These are phyloP conservation scores for Astraeus odoratus DNA, from an alignment of 768 basidiomycete species.

Conservation along the genomic window DNA sequence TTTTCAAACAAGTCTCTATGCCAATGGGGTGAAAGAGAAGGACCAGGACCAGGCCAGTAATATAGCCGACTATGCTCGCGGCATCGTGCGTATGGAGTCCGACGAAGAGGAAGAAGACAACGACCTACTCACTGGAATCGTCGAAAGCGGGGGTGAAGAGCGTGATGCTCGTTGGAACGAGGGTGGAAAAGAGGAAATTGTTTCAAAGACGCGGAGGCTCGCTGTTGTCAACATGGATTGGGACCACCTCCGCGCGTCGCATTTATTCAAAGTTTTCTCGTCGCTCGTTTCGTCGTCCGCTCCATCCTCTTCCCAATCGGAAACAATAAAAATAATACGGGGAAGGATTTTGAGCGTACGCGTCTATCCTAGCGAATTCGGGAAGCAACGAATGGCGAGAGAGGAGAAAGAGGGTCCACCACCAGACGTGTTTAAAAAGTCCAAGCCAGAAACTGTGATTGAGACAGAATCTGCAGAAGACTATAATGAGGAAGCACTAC, in stretches of 20 bases:
- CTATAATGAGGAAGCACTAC: conserved; percentile 80
- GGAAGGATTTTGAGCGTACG: conserved; percentile 16
- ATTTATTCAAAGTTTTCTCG: conserved; percentile 88
- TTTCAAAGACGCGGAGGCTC: conserved; percentile 55
- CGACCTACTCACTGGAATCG: conserved; percentile 18
- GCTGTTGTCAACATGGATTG: conserved; percentile 97
- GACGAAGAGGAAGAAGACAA: conserved; percentile 54
- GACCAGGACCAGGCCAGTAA: conserved; percentile 14
- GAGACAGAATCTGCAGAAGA: conserved; percentile 67
- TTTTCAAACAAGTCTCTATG: conserved; percentile 71
- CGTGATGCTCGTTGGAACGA: conserved; percentile 39
- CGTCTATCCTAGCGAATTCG: conserved; percentile 11
- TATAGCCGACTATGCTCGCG: conserved; percentile 81
- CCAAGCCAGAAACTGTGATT: conserved; percentile 42
- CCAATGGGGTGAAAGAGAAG: conserved; percentile 24
- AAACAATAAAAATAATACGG: neutral
- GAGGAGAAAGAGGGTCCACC: conserved; percentile 94
- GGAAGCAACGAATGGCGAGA: conserved; percentile 8
- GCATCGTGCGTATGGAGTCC: conserved; percentile 80
- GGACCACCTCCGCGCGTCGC: conserved; percentile 88
- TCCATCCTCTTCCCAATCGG: conserved; percentile 28
- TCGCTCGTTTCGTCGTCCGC: conserved; percentile 69
- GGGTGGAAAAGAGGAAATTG: conserved; percentile 26
- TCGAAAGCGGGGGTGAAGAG: conserved; percentile 31
- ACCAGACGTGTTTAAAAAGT: conserved; percentile 62